Base-by-base conservation (phyloP, 1,284 basidiomycete genomes). In the Ganoderma lingzhi region DNA sequence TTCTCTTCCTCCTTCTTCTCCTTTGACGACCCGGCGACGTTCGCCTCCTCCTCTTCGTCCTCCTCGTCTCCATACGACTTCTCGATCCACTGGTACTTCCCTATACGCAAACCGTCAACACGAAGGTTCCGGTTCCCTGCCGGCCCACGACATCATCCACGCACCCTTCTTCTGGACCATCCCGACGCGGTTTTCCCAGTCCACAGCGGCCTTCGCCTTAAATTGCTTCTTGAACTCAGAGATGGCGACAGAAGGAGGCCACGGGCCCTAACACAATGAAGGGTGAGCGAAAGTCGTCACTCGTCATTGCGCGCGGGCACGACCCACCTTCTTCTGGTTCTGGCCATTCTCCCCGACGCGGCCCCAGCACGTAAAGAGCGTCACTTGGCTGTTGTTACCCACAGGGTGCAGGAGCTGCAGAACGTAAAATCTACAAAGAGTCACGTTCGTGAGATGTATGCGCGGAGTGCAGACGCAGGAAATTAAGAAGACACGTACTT, bases 31-130 rank as follows among this genome's bases (percentile, higher is more conserved):
- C 77, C 78, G 14, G 80, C 81, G 2, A 53, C 64, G 32, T 69
- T 68, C 8, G 56, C 61, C 12, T 64, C 64, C 28, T 71, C 70
- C 65, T 85, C 83, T 10, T 76, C 76, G 28, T 84, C 80, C 8
- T 84, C 79, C 9, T 86, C 81, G 1, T 84, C 81, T 56, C 87
- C 84, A 17, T 84, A 84, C 63, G 85, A 89, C 53, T 87, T 85
- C 70, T 89, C 88, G 42, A 91, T 79, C 85, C 87, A 90, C 9
- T 80, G 83, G 71, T 91, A 91, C 82, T 90, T 90, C 30, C 87
- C 88, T 88, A 68, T 39, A 66, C 17, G 28, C 39, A 60, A 28
- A 4, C 45, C 4, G 67, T 70, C 42, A 66, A 60, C 35, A 28
- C 32, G 37, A 51, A 32, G 35, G 1, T 5, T 19, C 51, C 37